A percentile compares a stretch with the other conserved stretches of the same genome.
Evolutionary conservation across 2,329 filamentous ascomycete genomes (phyloP).

Genomic region (Drechmeria coniospora): DNA sequence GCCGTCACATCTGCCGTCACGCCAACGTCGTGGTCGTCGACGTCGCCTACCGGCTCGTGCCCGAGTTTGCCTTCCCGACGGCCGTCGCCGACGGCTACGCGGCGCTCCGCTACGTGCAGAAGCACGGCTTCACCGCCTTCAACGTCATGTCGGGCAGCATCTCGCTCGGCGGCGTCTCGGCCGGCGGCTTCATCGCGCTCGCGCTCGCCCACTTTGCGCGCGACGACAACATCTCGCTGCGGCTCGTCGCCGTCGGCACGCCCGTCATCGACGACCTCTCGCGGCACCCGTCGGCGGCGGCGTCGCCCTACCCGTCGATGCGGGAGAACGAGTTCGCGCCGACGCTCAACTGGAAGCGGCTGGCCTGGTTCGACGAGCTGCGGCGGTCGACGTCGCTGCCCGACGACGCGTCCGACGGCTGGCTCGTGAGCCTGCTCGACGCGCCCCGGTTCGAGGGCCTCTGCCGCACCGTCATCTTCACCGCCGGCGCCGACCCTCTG

Average conservation of each 20-base stretch:
- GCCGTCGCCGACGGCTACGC: slow-evolving; percentile 32
- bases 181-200: slow-evolving; percentile 25
- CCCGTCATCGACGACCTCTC: slow-evolving; percentile 24
- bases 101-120: slow-evolving; percentile 23
- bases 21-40: slow-evolving; percentile 31
- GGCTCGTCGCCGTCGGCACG: slow-evolving; percentile 22
- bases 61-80: slow-evolving; percentile 32
- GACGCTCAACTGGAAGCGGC: slow-evolving; percentile 26
- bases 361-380: slow-evolving; percentile 24
- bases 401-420: slow-evolving; percentile 6
- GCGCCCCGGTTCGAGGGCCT: slow-evolving; percentile 19
- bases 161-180: slow-evolving; percentile 29
- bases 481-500: slow-evolving; percentile 27
- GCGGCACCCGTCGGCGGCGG: slow-evolving; percentile 16
- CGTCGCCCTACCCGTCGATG: slow-evolving; percentile 25
- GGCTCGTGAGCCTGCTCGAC: slow-evolving; percentile 17
- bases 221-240: slow-evolving; percentile 20
- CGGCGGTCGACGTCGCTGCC: slow-evolving; percentile 15
- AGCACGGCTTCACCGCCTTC: slow-evolving; percentile 18
- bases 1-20: slow-evolving; percentile 27
- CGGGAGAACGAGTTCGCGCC: slow-evolving; percentile 24
- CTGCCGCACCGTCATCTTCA: slow-evolving; percentile 23
- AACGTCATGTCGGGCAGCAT: slow-evolving; percentile 20
- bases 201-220: slow-evolving; percentile 23
- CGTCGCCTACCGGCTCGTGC: slow-evolving; percentile 35